Conservation (phyloP, 2,329 filamentous ascomycete genomes). For the Trichoderma sp. region DNA sequence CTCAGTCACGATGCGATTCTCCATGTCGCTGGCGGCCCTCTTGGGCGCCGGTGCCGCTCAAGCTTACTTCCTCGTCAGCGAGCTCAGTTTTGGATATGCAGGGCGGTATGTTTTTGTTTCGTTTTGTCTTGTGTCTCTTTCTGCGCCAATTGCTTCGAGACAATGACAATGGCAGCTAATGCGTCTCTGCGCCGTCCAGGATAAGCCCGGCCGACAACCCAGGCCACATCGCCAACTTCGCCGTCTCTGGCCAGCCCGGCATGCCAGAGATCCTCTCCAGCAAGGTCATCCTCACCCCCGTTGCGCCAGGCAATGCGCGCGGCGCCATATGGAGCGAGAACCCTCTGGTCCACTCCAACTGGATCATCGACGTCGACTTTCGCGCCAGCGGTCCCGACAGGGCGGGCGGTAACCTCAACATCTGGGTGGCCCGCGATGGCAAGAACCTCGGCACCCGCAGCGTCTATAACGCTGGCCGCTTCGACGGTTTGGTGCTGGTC, state of each 20-base stretch:
- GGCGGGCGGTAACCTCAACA: constrained; percentile 83
- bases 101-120: constrained; percentile 46
- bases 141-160: neutral
- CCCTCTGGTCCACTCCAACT: constrained; percentile 62
- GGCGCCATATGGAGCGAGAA: constrained; percentile 77
- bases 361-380: constrained; percentile 84
- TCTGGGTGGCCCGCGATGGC: constrained; percentile 82
- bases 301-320: constrained; percentile 79
- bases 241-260: constrained; percentile 53
- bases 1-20: constrained; percentile 45
- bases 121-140: neutral
- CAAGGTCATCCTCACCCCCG: constrained; percentile 86
- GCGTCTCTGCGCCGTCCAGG: constrained; percentile 38
- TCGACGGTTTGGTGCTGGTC: constrained; percentile 87
- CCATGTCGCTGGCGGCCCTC: constrained; percentile 41
- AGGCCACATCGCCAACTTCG: constrained; percentile 53
- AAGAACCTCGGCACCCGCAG: constrained; percentile 67
- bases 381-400: constrained; percentile 81
- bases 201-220: constrained; percentile 60
- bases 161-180: neutral
- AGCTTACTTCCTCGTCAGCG: constrained; percentile 67
- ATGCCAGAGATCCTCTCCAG: constrained; percentile 73
- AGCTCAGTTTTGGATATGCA: constrained; percentile 74
- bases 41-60: constrained; percentile 50
- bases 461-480: constrained; percentile 79